These are phyloP conservation scores for Glarea lozoyensis DNA, from an alignment of 495 filamentous ascomycete species.

Conservation along the genomic window DNA sequence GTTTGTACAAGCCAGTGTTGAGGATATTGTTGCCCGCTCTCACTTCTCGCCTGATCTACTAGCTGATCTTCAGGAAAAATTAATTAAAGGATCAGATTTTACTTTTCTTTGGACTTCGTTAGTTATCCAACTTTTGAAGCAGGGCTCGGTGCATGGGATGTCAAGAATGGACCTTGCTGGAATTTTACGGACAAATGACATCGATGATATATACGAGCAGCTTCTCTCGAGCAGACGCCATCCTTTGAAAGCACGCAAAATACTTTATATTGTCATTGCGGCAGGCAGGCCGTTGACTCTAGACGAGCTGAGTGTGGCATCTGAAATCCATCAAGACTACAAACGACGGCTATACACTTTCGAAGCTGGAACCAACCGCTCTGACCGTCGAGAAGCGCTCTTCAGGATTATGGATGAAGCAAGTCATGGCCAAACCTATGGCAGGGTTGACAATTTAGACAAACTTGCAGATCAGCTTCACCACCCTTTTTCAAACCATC, in stretches of 20 bases:
- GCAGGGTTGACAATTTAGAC: too few species aligned
- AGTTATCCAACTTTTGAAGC: constrained; percentile 22
- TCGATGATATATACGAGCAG: constrained; percentile 12
- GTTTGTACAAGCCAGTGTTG: constrained; percentile 2
- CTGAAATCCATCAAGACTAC: not conserved
- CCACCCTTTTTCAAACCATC: constrained; percentile 8
- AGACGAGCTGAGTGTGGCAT: constrained; percentile 7
- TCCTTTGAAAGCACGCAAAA: not conserved
- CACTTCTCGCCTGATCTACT: not conserved
- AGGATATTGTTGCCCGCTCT: not conserved
- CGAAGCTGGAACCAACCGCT: too few species aligned
- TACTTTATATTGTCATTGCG: constrained; percentile 4
- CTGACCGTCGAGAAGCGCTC: too few species aligned
- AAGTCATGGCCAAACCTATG: too few species aligned
- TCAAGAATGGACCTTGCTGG: constrained; percentile 11
- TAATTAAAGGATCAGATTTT: constrained; percentile 22
- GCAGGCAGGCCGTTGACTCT: constrained; percentile 4
- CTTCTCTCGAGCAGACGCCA: not conserved
- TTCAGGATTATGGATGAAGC: too few species aligned
- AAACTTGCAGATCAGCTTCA: not conserved
- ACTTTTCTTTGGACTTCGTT: constrained; percentile 32
- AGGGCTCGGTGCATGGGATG: constrained; percentile 2
- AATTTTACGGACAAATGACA: constrained; percentile 1
- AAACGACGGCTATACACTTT: too few species aligned
- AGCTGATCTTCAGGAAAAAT: constrained; percentile 15